Conservation (phyloP, 2,329 filamentous ascomycete species). For the Paramyrothecium roridum region DNA sequence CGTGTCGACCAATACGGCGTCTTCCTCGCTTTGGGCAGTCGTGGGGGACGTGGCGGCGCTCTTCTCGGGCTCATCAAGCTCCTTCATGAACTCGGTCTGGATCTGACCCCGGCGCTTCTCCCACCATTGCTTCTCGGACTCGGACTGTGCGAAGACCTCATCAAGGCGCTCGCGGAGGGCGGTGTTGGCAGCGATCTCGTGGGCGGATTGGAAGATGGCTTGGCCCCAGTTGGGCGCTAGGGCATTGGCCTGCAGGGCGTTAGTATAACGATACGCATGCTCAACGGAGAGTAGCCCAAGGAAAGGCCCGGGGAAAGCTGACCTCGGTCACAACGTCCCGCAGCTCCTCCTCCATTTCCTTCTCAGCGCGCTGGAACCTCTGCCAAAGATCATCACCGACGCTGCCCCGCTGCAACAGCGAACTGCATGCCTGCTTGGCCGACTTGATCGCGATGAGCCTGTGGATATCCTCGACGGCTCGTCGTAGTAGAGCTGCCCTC, state of each 20-base stretch:
- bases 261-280: neutral
- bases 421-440: conserved; percentile 82
- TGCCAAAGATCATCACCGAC: conserved; percentile 97
- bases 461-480: conserved; percentile 89
- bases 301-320: conserved; percentile 18
- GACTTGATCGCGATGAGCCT: conserved; percentile 85
- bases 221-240: conserved; percentile 88
- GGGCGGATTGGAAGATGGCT: conserved; percentile 93
- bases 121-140: conserved; percentile 87
- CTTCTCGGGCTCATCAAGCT: conserved; percentile 66
- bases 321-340: conserved; percentile 93
- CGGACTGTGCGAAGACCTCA: conserved; percentile 68
- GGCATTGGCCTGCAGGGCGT: conserved; percentile 71
- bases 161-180: conserved; percentile 71
- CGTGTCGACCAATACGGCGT: conserved; percentile 70
- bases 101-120: conserved; percentile 75
- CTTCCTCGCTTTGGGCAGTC: conserved; percentile 32
- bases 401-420: conserved; percentile 81
- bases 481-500: conserved; percentile 81
- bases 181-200: conserved; percentile 88
- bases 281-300: neutral
- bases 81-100: conserved; percentile 76
- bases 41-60: conserved; percentile 22
- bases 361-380: conserved; percentile 85
- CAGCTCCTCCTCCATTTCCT: conserved; percentile 95